Evolutionary conservation across 2,329 filamentous ascomycete genomes (phyloP).

Genomic region (Paramyrothecium sp.): DNA sequence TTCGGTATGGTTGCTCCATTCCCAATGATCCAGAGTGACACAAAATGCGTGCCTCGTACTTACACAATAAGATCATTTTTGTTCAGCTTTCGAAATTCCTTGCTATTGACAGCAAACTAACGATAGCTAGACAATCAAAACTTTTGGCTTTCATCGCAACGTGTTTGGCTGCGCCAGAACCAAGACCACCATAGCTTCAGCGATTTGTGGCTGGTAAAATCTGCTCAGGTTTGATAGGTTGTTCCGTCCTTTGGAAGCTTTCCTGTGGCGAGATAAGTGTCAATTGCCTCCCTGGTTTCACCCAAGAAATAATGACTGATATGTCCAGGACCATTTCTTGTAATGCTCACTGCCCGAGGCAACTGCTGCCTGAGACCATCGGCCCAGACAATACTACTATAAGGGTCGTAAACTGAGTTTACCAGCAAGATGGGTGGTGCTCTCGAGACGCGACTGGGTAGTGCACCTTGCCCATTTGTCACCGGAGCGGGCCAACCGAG

Average conservation of each 20-base stretch:
- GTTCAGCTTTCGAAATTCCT: too few relatives aligned
- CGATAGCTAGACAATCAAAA: too few relatives aligned
- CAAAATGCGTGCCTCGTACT: too few relatives aligned
- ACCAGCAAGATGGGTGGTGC: conserved; percentile 14
- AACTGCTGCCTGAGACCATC: conserved; percentile 17
- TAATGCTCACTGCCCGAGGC: conserved; percentile 16
- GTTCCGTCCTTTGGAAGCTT: conserved; percentile 17
- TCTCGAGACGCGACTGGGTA: conserved; percentile 2
- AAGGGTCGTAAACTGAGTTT: conserved; percentile 16
- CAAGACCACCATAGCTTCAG: too few relatives aligned
- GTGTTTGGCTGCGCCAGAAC: too few relatives aligned
- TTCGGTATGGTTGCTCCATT: too few relatives aligned
- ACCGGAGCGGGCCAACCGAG: conserved; percentile 17
- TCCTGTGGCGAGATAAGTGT: conserved; percentile 15
- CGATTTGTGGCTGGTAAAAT: neutral
- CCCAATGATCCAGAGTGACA: too few relatives aligned
- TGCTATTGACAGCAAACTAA: too few relatives aligned
- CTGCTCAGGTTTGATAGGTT: conserved; percentile 11
- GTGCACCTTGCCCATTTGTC: conserved; percentile 11
- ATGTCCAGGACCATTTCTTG: conserved; percentile 18
- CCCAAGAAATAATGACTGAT: conserved; percentile 15
- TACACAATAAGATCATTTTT: too few relatives aligned
- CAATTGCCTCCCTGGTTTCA: conserved; percentile 17
- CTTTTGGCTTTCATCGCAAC: too few relatives aligned
- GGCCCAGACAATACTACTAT: conserved; percentile 15